These are phyloP conservation scores for Penicillium aurantiogriseum DNA, from an alignment of 2,329 filamentous ascomycete genomes.

Conservation along the genomic window DNA sequence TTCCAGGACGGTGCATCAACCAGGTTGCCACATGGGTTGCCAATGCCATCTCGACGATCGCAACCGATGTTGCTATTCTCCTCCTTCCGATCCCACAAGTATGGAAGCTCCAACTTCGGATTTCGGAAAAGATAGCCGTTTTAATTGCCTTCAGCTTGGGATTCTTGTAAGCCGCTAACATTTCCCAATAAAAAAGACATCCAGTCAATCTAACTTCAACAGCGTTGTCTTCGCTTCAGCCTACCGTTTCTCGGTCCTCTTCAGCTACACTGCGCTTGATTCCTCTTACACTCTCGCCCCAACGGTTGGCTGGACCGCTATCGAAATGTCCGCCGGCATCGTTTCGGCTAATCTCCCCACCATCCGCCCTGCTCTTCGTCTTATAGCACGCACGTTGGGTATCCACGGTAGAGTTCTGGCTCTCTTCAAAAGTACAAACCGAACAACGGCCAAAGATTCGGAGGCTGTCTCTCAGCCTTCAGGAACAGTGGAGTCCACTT, in stretches of 20 bases:
- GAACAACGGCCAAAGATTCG: background rate
- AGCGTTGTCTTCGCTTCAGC: background rate
- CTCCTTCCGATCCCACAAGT: constrained; percentile 28
- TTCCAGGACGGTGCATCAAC: constrained; percentile 26
- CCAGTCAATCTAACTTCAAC: background rate
- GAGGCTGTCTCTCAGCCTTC: background rate
- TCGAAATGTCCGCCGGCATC: constrained; percentile 32
- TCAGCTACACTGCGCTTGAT: constrained; percentile 1
- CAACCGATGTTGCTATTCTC: constrained; percentile 28
- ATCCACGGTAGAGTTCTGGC: background rate
- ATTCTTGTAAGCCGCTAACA: background rate
- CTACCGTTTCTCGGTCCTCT: background rate
- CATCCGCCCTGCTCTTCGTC: constrained; percentile 25
- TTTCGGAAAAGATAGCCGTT: constrained; percentile 10
- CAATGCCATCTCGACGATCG: constrained; percentile 19
- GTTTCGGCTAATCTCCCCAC: constrained; percentile 31
- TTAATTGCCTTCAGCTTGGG: background rate
- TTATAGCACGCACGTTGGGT: constrained; percentile 14
- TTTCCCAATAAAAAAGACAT: background rate
- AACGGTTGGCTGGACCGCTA: constrained; percentile 30
- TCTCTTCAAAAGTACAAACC: background rate
- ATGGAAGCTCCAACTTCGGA: constrained; percentile 28
- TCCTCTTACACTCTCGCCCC: constrained; percentile 30
- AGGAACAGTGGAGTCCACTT: background rate
- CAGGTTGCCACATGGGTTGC: background rate